Conservation (phyloP, 257 asterid genomes). For the Ophiorrhiza pumila region DNA sequence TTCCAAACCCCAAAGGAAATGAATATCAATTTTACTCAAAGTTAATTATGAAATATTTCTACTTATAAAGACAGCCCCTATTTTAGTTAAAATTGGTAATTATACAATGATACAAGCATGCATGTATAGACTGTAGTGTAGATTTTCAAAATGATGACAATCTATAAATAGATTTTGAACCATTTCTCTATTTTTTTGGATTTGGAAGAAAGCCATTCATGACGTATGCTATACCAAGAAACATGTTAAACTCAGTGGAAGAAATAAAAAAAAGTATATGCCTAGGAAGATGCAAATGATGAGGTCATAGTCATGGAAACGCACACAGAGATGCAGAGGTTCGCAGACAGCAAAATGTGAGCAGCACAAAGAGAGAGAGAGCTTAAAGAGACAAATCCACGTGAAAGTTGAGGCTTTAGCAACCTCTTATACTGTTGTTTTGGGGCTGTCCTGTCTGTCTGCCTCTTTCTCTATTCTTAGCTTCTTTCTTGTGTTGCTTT, state of each 20-base stretch:
- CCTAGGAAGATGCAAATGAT: neutral
- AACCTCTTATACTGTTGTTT: slow-evolving; percentile 11
- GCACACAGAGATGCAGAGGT: neutral
- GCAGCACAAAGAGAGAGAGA: slow-evolving; percentile 16
- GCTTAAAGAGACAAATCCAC: slow-evolving; percentile 36
- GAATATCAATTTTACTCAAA: too few species aligned
- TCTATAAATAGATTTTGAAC: too few species aligned
- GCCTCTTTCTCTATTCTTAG: slow-evolving; percentile 16
- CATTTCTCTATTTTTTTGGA: neutral
- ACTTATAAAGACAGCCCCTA: too few species aligned
- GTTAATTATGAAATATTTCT: too few species aligned
- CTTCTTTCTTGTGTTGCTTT: too few species aligned
- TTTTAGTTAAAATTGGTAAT: too few species aligned
- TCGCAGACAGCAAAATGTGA: slow-evolving; percentile 26
- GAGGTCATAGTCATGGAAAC: neutral
- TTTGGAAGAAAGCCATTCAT: neutral
- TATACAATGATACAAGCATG: too few species aligned
- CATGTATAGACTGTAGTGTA: too few species aligned
- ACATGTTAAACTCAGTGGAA: neutral
- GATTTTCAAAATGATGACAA: too few species aligned
- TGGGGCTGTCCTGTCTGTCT: slow-evolving; percentile 32
- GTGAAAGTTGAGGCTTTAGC: slow-evolving; percentile 37
- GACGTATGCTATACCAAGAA: neutral
- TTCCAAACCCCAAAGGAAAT: too few species aligned
- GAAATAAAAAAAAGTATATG: neutral